Evolutionary conservation across 176 grass and related monocot species (phyloP), one percentile per base, ranked within the genome.

Genomic region (Dendrocalamus sinicus): DNA sequence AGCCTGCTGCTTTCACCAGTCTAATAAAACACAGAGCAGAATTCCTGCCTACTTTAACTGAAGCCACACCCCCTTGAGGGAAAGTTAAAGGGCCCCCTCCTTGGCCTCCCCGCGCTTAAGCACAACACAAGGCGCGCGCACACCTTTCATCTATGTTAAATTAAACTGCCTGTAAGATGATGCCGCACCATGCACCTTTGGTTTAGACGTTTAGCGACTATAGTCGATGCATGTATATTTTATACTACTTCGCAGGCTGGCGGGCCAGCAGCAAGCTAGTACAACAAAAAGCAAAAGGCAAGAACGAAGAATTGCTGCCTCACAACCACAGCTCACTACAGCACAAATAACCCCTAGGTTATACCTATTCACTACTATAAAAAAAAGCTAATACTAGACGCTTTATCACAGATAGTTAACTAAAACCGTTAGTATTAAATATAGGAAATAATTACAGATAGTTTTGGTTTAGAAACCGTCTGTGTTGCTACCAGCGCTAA

Each of bases 21-120:
- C 89, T 89, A 89, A 91, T 87, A 94, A 66, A 67, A 77, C 80
- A 74, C 88, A 58, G 79, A 84, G 85, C 81, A 92, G 86, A 97
- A 94, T 94, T 94, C 92, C 79, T 82, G 85, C 74, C 80, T 91
- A 79, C 92, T 95, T 97, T 95, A 95, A 93, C 95, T 88, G 91
- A 90, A 94, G 89, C 83, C 81, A 84, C 81, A 88, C 81, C 63
- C 78, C 78, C 86, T 86, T 92, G 72, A 88, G 79, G 83, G 93
- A 97, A 97, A 97, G 92, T 86, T 91, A 93, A 90, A 94, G 88
- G 84, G 81, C 20, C 35, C 92, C 19, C 48, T 39, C 16, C 47
- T 37, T 57, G 45, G 69, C 67, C 78, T 59, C 67, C 75, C 39
- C 61, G 47, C 52, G 58, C 69, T 65, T 9, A 86, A 78, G 65